Evolutionary conservation across 2,329 filamentous ascomycete genomes (phyloP).

Genomic region (Epichloe gansuensis): DNA sequence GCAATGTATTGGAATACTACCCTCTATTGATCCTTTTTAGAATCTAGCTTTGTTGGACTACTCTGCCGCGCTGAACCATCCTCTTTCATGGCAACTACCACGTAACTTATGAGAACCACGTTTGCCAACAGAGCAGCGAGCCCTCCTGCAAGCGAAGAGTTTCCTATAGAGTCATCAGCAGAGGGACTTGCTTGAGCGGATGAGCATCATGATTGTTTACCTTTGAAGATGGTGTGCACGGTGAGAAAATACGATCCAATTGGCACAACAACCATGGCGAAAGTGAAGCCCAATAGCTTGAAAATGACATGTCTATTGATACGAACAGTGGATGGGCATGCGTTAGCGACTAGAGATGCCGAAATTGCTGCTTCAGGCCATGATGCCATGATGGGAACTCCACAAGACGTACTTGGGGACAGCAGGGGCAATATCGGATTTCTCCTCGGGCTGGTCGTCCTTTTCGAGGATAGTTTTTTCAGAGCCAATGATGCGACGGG

Average conservation of each 20-base stretch:
- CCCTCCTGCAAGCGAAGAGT: conserved; percentile 75
- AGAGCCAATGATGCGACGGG: conserved; percentile 49
- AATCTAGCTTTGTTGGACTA: conserved; percentile 29
- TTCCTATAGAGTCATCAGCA: conserved; percentile 41
- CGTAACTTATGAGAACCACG: conserved; percentile 77
- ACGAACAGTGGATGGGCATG: not conserved
- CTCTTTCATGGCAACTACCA: conserved; percentile 83
- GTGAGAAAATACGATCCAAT: conserved; percentile 83
- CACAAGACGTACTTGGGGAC: conserved; percentile 52
- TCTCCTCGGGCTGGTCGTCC: conserved; percentile 38
- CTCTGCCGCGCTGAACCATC: conserved; percentile 43
- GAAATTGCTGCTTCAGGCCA: not conserved
- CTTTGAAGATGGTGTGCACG: conserved; percentile 62
- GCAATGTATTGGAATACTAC: not conserved
- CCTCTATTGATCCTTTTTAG: conserved; percentile 36
- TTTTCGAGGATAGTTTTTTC: conserved; percentile 56
- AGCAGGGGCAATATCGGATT: conserved; percentile 67
- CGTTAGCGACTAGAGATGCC: not conserved
- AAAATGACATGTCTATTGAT: conserved; percentile 62
- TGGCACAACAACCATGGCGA: conserved; percentile 79
- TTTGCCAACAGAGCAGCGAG: conserved; percentile 84
- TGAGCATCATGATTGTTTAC: conserved; percentile 30
- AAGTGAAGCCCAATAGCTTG: conserved; percentile 81
- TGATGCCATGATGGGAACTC: not conserved
- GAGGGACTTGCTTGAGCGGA: not conserved